phyloP scores from a whole-genome alignment of 208 protist genomes.

The Leishmania guyanensis region DNA sequence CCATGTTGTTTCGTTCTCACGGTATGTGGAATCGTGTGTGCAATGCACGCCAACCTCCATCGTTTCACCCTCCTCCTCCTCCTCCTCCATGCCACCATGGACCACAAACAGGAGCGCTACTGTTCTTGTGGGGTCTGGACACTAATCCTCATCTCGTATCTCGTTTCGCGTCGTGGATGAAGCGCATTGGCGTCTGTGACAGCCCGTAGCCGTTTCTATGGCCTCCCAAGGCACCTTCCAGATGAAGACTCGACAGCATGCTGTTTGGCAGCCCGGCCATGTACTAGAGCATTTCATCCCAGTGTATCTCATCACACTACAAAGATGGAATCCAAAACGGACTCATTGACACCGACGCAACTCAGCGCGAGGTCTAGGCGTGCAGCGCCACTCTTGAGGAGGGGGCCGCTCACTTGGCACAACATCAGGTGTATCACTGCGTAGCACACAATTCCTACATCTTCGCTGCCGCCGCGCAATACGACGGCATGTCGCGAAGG shows the following conservation, averaged over 20 bases:
- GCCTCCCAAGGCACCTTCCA: not conserved
- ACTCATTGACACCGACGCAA: not conserved
- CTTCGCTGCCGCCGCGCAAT: not conserved
- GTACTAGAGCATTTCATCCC: not conserved
- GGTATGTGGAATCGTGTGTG: not conserved
- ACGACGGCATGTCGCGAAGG: not conserved
- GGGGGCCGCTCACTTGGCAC: not conserved
- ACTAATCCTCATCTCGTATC: not conserved
- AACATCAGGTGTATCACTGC: not conserved
- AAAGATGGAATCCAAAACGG: not conserved
- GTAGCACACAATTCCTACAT: not conserved
- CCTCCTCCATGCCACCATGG: not conserved
- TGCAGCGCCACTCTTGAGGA: not conserved
- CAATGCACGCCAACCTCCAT: not conserved
- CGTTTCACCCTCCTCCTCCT: not conserved
- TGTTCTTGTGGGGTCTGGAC: not conserved
- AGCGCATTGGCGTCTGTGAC: not conserved
- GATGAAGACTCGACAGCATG: not conserved
- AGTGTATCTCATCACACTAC: not conserved
- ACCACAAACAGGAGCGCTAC: no score
- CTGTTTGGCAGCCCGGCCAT: not conserved
- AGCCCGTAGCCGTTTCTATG: not conserved
- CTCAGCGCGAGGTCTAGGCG: not conserved
- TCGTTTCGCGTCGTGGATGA: not conserved
- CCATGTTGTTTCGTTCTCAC: not conserved